Base-by-base conservation (phyloP, 2,329 filamentous ascomycete species). In the Cryphonectria naterciae region DNA sequence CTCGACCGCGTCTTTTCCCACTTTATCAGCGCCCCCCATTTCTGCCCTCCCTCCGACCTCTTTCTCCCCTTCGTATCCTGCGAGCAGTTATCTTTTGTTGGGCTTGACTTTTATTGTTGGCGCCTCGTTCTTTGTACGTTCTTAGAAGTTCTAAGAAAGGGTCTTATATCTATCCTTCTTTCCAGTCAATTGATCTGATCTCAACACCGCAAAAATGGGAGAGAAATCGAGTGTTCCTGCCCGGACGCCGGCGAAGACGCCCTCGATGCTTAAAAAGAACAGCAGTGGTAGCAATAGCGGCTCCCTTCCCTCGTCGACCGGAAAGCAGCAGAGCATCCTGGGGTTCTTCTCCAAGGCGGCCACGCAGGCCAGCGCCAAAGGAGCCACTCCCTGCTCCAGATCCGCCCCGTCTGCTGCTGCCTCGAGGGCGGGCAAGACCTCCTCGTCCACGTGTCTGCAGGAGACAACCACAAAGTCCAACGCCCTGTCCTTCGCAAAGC, bases 291-390 rank as follows among this genome's bases (percentile, higher is more conserved):
- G 81, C 17, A 49, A 39, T 25, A 63, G 37, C 58, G 39, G n/a
- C 43, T 15, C 54, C 25, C 39, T 41, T 7, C n/a, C 49, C 17
- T 81, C 84, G 15, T 86, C 87, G 28, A 80, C 83, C 7, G 80
- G 80, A 73, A 90, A 89, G 77, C 90, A 88, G 76, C 91, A 93
- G 79, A 93, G 91, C 68, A 94, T 96, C 72, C 84, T 94, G 49
- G 92, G 92, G 60, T 96, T 96, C 85, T 95, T 95, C 77, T 86
- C 91, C 75, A 94, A 92, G 79, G 81, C 85, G 72, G 74, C 82
- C 58, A 74, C 76, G 67, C 74, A 78, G 74, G 72, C 76, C 70
- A 83, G 84, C 2, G 81, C 85, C 19, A 84, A 73, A 64, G 74
- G 74, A 22, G 73, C 77, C 37, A 67, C 68, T 13, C 72, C 75